Percentiles rank a stretch among this genome's conserved stretches.
These are phyloP conservation scores for Talaromyces sp. DNA, from an alignment of 2,329 filamentous ascomycete genomes.

Conservation along the genomic window DNA sequence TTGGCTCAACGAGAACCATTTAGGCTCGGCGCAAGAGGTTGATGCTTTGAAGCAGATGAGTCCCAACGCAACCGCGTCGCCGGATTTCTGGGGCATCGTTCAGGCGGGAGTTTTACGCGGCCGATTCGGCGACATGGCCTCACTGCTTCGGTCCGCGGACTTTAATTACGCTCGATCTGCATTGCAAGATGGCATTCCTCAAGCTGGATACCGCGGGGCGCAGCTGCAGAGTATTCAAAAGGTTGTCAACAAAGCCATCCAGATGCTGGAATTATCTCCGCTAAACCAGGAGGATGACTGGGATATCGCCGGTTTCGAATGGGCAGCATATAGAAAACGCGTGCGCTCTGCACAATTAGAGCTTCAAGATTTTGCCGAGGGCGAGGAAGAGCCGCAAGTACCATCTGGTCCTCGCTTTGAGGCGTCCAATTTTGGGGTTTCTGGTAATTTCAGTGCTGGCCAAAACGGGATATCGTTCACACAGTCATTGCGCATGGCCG, in stretches of 20 bases:
- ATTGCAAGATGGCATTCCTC: constrained; percentile 57
- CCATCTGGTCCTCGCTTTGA: constrained; percentile 42
- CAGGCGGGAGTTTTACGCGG: constrained; percentile 71
- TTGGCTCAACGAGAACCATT: constrained; percentile 76
- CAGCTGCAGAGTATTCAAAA: constrained; percentile 75
- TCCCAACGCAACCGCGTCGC: constrained; percentile 71
- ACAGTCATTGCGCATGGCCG: constrained; percentile 66
- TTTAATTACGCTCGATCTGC: constrained; percentile 71
- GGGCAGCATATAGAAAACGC: constrained; percentile 76
- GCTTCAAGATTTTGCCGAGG: constrained; percentile 75
- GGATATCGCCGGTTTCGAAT: constrained; percentile 77
- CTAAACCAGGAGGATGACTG: constrained; percentile 62
- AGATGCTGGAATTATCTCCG: constrained; percentile 70
- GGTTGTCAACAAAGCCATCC: constrained; percentile 64
- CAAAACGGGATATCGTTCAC: constrained; percentile 54
- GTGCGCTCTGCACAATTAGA: constrained; percentile 65
- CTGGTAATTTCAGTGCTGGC: constrained; percentile 24
- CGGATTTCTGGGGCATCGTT: constrained; percentile 81
- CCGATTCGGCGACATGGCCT: constrained; percentile 62
- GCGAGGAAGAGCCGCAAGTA: constrained; percentile 50
- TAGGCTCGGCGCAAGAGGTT: constrained; percentile 64
- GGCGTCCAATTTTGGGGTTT: constrained; percentile 44
- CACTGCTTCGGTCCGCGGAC: constrained; percentile 67
- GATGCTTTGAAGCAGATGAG: constrained; percentile 59
- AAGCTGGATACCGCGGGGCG: constrained; percentile 66